Conservation (phyloP, 192 early-diverging fungal genomes). For the Phycomyces blakesleeanus region DNA sequence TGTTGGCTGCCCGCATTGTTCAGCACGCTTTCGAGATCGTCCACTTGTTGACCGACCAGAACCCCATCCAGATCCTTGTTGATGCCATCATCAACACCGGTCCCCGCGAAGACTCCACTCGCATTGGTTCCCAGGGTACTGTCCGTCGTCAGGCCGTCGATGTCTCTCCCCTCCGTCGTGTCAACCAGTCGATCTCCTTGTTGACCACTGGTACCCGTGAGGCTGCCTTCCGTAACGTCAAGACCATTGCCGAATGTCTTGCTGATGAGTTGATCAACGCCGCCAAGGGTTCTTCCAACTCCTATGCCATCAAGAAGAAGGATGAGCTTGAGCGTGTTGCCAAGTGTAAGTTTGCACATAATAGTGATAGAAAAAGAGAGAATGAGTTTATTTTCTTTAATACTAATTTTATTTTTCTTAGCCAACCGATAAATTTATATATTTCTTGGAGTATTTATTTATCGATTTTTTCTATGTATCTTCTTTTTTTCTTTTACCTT, state of each 20-base stretch:
- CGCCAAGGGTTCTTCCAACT: conserved; percentile 95
- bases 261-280: conserved; percentile 99
- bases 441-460: too few relatives aligned
- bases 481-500: too few relatives aligned
- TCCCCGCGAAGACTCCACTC: conserved; percentile 99
- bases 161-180: conserved; percentile 96
- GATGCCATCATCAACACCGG: conserved; percentile 99
- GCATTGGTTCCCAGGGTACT: conserved; percentile 97
- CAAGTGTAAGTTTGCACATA: conserved; percentile 40
- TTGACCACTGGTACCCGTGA: conserved; percentile 97
- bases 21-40: conserved; percentile 99
- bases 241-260: conserved; percentile 99
- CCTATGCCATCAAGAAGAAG: conserved; percentile 99
- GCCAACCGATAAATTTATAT: too few relatives aligned
- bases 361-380: too few relatives aligned
- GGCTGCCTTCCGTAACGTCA: conserved; percentile 99
- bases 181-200: conserved; percentile 94
- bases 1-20: conserved; percentile 98
- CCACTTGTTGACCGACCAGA: conserved; percentile 96
- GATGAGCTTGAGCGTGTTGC: conserved; percentile 94
- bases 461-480: too few relatives aligned
- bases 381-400: too few relatives aligned
- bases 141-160: conserved; percentile 99
- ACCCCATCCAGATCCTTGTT: conserved; percentile 98
- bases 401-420: too few relatives aligned